Evolutionary conservation across 2,329 filamentous ascomycete species (phyloP).

Genomic region (Aureobasidium musti): DNA sequence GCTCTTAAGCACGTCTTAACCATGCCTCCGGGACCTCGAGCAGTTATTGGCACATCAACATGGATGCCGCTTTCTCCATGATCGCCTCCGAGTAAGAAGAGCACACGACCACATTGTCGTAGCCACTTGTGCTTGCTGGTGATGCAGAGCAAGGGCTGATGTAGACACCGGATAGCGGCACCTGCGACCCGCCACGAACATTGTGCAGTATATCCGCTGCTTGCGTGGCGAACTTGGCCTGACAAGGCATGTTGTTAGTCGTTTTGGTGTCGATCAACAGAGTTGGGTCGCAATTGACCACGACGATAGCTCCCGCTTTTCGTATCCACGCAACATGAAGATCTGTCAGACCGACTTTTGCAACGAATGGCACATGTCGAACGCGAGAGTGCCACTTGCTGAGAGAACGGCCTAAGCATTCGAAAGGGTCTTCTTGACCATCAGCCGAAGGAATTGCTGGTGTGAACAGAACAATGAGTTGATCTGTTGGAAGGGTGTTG

Average conservation of each 20-base stretch:
- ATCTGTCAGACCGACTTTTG: constrained; percentile 63
- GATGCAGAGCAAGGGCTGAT: neutral
- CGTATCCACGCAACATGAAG: constrained; percentile 65
- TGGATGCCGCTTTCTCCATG: constrained; percentile 14
- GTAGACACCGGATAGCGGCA: constrained; percentile 5
- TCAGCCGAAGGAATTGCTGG: constrained; percentile 40
- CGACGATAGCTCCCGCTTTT: constrained; percentile 60
- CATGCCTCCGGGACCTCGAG: neutral
- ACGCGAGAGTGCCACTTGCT: constrained; percentile 61
- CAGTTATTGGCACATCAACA: constrained; percentile 16
- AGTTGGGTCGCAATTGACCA: constrained; percentile 55
- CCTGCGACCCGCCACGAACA: neutral
- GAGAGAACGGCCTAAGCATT: constrained; percentile 66
- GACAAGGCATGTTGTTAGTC: constrained; percentile 31
- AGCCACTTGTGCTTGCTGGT: neutral
- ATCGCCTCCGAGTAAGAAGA: constrained; percentile 17
- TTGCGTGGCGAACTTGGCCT: constrained; percentile 34
- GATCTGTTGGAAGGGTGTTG: constrained; percentile 40
- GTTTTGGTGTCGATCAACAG: constrained; percentile 42
- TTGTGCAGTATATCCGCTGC: constrained; percentile 12
- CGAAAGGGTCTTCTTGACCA: constrained; percentile 64
- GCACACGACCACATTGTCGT: constrained; percentile 24
- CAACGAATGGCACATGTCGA: constrained; percentile 71
- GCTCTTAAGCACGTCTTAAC: neutral
- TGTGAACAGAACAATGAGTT: constrained; percentile 51